Evolutionary conservation across 208 protist species (phyloP).

Genomic region (Acanthamoeba triangularis): DNA sequence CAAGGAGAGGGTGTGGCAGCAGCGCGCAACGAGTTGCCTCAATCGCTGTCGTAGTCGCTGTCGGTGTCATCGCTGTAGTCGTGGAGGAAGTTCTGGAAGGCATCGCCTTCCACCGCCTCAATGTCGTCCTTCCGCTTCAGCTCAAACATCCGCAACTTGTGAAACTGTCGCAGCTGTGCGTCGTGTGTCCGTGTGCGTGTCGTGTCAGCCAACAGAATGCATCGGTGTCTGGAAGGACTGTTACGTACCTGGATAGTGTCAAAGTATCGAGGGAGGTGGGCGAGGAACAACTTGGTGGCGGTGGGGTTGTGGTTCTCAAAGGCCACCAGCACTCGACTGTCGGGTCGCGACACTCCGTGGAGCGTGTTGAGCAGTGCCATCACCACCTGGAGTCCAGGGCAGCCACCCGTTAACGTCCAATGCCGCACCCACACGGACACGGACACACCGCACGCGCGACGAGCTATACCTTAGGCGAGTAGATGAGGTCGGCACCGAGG

Average conservation of each 20-base stretch:
- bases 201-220: no score
- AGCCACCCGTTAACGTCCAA: neutral
- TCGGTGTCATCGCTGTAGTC: slow-evolving; percentile 70
- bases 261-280: slow-evolving; percentile 12
- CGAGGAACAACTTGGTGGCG: slow-evolving; percentile 34
- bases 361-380: slow-evolving; percentile 35
- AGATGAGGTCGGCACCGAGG: slow-evolving; percentile 56
- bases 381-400: slow-evolving; percentile 4
- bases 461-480: neutral
- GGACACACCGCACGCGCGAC: neutral
- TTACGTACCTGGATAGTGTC: neutral
- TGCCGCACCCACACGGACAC: neutral
- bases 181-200: neutral
- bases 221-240: no score
- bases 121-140: slow-evolving; percentile 22
- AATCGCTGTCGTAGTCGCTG: slow-evolving; percentile 60
- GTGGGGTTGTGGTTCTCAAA: slow-evolving; percentile 59
- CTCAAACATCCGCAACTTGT: slow-evolving; percentile 24
- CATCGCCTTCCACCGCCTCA: neutral
- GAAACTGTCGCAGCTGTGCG: neutral
- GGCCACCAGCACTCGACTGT: slow-evolving; percentile 36
- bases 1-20: no score
- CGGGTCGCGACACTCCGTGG: neutral
- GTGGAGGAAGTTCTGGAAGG: neutral
- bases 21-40: neutral